A percentile compares a stretch with the other conserved stretches of the same genome.
Evolutionary conservation across 192 early-diverging fungal species (phyloP).

Genomic region (Oehlia diaphana): DNA sequence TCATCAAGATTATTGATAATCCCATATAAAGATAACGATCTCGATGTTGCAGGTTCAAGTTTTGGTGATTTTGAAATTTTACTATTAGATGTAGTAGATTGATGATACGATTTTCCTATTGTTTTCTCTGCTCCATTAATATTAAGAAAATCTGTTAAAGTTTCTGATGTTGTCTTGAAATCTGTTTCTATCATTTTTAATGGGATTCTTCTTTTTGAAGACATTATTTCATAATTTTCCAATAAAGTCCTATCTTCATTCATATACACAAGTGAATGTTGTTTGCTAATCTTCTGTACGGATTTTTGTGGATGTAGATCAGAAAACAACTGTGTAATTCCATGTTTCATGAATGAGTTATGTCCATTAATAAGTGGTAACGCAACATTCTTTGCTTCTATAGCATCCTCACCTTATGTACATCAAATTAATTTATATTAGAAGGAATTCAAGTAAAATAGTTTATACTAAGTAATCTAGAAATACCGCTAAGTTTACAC

Average conservation of each 20-base stretch:
- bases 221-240: constrained; percentile 36
- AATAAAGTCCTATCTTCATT: constrained; percentile 11
- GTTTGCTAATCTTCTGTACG: background rate
- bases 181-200: background rate
- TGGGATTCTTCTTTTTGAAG: constrained; percentile 35
- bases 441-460: background rate
- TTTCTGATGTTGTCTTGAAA: background rate
- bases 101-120: constrained; percentile 28
- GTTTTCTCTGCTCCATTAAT: constrained; percentile 28
- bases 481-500: constrained; percentile 61
- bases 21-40: constrained; percentile 26
- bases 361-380: constrained; percentile 72
- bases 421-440: background rate
- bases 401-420: constrained; percentile 62
- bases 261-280: background rate
- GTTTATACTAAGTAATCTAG: background rate
- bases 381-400: constrained; percentile 78
- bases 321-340: constrained; percentile 80
- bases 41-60: constrained; percentile 11
- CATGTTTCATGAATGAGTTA: constrained; percentile 75
- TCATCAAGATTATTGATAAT: constrained; percentile 21
- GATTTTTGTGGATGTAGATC: constrained; percentile 73
- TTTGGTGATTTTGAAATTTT: constrained; percentile 35
- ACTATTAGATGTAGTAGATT: constrained; percentile 25
- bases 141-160: constrained; percentile 37